These are phyloP conservation scores for Septoria linicola DNA, from an alignment of 2,329 filamentous ascomycete genomes.

Conservation along the genomic window DNA sequence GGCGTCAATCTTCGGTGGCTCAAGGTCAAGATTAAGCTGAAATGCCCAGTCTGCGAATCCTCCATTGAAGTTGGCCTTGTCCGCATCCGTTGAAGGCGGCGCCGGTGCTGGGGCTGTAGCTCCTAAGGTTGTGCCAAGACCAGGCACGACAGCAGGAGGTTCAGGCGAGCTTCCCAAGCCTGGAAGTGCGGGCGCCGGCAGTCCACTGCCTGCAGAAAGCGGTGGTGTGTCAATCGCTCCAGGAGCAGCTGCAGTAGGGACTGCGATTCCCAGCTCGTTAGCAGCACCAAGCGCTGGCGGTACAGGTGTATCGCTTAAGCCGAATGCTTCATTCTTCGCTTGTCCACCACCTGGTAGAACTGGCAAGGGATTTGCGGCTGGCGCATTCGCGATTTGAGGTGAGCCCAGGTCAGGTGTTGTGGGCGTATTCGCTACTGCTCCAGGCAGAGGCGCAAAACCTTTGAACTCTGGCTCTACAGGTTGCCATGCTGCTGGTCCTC, in stretches of 20 bases:
- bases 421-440: neutral
- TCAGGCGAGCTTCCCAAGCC: constrained; percentile 4
- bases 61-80: constrained; percentile 6
- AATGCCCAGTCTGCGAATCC: constrained; percentile 1
- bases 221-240: neutral
- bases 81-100: neutral
- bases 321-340: neutral
- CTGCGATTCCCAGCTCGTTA: no score
- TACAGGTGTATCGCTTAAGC: neutral
- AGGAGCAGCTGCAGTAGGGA: neutral
- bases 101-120: neutral
- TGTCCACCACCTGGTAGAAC: constrained; percentile 5
- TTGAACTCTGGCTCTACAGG: constrained; percentile 6
- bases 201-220: neutral
- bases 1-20: constrained; percentile 15
- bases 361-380: constrained; percentile 3
- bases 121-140: constrained; percentile 4
- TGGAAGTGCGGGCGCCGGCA: constrained; percentile 2
- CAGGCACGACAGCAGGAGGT: constrained; percentile 1
- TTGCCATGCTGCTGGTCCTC: neutral
- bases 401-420: neutral
- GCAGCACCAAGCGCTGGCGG: no score
- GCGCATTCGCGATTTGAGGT: neutral
- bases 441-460: constrained; percentile 10
- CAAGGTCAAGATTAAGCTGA: constrained; percentile 11